These are phyloP conservation scores for Aspergillus fructus DNA, from an alignment of 2,329 filamentous ascomycete species.

Conservation along the genomic window DNA sequence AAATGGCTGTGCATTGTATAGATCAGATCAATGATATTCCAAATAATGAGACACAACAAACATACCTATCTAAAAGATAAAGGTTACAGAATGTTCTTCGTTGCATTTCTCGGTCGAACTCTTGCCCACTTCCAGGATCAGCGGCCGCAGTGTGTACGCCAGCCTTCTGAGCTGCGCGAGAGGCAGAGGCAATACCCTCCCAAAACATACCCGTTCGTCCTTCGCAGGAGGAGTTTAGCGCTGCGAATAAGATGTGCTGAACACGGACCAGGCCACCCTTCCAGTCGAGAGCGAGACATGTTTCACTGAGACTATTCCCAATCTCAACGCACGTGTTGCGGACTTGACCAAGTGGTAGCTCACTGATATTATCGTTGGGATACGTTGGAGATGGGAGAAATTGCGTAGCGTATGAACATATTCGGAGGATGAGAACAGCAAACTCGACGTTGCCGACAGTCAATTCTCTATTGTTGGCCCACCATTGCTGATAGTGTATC, in stretches of 20 bases:
- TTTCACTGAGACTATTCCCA: not conserved
- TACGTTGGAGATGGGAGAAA: constrained; percentile 8
- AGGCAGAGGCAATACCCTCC: not conserved
- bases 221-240: constrained; percentile 1
- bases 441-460: not conserved
- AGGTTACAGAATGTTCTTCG: constrained; percentile 8
- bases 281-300: not conserved
- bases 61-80: constrained; percentile 6
- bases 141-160: not conserved
- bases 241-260: constrained; percentile 2
- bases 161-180: not conserved
- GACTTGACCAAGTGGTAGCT: not conserved
- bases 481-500: constrained; percentile 7
- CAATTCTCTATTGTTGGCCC: not conserved
- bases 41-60: not conserved
- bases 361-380: not conserved
- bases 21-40: not conserved
- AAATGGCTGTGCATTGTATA: not conserved
- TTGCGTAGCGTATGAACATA: constrained; percentile 2
- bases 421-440: constrained; percentile 5
- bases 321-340: constrained; percentile 1
- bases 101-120: constrained; percentile 5
- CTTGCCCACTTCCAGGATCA: not conserved
- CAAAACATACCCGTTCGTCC: constrained; percentile 1
- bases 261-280: constrained; percentile 7